phyloP scores from a whole-genome alignment of 1,284 basidiomycete genomes.

The Leccinum griseonigrum region DNA sequence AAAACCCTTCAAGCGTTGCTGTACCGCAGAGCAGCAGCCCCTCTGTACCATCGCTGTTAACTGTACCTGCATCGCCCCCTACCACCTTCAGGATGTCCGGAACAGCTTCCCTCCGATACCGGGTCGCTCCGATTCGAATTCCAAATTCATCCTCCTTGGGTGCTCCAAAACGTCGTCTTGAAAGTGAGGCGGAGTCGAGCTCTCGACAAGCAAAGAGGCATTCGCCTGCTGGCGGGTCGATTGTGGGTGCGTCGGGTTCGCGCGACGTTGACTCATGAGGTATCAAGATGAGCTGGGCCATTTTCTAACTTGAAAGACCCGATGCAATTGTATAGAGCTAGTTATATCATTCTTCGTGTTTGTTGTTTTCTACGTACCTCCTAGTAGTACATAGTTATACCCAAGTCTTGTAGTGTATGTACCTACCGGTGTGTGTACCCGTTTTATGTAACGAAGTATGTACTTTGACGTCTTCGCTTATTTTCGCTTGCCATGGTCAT shows the following conservation, averaged over 20 bases:
- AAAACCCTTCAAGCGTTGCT: neutral
- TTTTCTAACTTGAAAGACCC: too few relatives aligned
- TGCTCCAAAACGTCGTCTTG: neutral
- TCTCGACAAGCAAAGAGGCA: neutral
- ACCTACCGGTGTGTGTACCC: too few relatives aligned
- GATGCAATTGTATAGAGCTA: too few relatives aligned
- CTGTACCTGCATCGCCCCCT: neutral
- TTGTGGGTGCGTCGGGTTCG: neutral
- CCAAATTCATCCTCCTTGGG: neutral
- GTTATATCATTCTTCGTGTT: too few relatives aligned
- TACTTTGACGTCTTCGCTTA: neutral
- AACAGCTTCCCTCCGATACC: neutral
- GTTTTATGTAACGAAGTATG: too few relatives aligned
- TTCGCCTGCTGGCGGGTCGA: neutral
- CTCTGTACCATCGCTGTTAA: neutral
- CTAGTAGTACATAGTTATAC: too few relatives aligned
- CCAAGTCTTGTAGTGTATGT: too few relatives aligned
- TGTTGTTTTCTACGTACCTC: too few relatives aligned
- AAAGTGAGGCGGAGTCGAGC: neutral
- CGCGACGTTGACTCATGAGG: too few relatives aligned
- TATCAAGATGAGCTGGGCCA: too few relatives aligned
- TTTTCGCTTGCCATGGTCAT: neutral
- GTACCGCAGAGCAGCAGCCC: neutral
- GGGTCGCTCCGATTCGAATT: neutral
- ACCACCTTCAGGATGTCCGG: neutral